Percentiles rank a stretch among this genome's conserved stretches.
Evolutionary conservation across 257 asterid species (phyloP).

Genomic region (Cruciata laevipes): DNA sequence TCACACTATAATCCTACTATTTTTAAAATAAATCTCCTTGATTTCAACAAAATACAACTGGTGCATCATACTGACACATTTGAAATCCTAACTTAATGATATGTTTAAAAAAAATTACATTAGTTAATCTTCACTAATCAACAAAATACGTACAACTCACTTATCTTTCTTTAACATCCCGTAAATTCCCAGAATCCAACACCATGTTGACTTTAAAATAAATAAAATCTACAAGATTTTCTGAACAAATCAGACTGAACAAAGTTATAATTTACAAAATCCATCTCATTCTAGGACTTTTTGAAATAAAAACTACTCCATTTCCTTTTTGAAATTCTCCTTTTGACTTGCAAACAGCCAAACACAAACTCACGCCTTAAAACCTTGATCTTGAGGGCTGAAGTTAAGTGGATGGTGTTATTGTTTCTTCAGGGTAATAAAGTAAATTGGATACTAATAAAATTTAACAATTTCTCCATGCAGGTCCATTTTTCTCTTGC

Average conservation of each 20-base stretch:
- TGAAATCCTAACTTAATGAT: background rate
- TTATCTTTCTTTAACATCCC: background rate
- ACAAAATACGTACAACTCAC: background rate
- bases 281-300: no score
- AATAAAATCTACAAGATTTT: background rate
- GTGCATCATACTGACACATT: background rate
- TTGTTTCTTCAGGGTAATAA: no score
- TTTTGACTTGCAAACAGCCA: no score
- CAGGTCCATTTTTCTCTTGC: no score
- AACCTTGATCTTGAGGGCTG: no score
- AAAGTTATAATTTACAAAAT: background rate
- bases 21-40: background rate
- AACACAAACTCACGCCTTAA: no score
- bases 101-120: background rate
- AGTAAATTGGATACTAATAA: no score
- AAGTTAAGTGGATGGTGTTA: no score
- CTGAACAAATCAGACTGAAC: conserved; percentile 1
- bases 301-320: no score
- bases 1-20: no score
- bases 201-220: background rate
- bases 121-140: background rate
- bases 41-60: background rate
- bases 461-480: no score
- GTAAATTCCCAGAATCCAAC: background rate
- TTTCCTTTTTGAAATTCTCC: no score